These are phyloP conservation scores for Sicyos baderoa DNA, from an alignment of 306 rosid species.

Conservation along the genomic window DNA sequence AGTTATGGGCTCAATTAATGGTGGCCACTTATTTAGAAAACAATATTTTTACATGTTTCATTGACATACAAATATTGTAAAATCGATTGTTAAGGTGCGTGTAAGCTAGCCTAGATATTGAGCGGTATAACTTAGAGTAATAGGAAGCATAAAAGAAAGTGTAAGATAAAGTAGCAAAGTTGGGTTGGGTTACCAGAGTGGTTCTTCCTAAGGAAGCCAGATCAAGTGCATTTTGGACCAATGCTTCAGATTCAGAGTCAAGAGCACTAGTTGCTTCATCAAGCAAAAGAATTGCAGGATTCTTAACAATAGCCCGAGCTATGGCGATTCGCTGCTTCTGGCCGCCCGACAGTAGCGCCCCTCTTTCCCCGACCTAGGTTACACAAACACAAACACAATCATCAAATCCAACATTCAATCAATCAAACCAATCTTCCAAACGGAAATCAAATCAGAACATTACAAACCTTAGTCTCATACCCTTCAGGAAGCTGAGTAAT, in stretches of 20 bases:
- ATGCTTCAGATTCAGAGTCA: conserved; percentile 78
- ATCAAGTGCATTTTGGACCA: conserved; percentile 92
- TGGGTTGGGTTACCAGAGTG: conserved; percentile 52
- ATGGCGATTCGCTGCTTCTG: conserved; percentile 90
- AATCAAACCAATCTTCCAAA: not conserved
- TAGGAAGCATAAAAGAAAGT: not conserved
- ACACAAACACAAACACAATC: conserved; percentile 5
- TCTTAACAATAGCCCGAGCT: conserved; percentile 86
- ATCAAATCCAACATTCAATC: not conserved
- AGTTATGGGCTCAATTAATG: no score
- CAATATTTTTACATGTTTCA: no score
- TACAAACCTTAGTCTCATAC: conserved; percentile 72
- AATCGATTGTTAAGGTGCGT: no score
- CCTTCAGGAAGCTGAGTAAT: conserved; percentile 87
- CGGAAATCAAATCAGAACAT: not conserved
- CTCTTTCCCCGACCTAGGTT: conserved; percentile 75
- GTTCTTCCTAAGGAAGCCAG: conserved; percentile 96
- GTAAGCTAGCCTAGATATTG: no score
- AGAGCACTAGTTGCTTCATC: conserved; percentile 99
- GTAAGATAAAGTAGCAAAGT: not conserved
- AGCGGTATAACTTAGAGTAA: not conserved
- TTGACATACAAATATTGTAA: no score
- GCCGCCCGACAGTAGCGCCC: conserved; percentile 85
- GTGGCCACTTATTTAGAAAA: no score
- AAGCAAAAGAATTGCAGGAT: conserved; percentile 77